phyloP scores from a whole-genome alignment of 208 protist genomes.

The Zelonia costaricensis region DNA sequence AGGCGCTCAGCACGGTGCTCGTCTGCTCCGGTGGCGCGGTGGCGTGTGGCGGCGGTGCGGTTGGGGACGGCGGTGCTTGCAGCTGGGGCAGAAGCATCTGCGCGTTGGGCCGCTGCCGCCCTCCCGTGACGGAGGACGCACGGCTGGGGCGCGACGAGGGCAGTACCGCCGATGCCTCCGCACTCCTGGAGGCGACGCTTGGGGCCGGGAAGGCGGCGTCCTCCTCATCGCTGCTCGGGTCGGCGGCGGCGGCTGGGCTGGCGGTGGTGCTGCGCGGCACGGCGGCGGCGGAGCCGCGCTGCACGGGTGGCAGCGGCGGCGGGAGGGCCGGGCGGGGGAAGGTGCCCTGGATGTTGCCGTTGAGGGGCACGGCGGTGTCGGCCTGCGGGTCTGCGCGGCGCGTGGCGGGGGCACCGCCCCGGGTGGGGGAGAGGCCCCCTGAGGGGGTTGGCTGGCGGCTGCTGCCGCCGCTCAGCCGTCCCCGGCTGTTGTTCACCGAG shows the following conservation, averaged over 20 bases:
- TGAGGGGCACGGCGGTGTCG: slow-evolving; percentile 17
- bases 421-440: background rate
- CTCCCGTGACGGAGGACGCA: slow-evolving; percentile 9
- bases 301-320: slow-evolving; percentile 28
- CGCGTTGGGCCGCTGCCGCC: background rate
- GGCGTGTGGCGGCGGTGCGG: background rate
- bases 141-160: slow-evolving; percentile 16
- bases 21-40: background rate
- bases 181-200: background rate
- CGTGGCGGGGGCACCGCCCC: background rate
- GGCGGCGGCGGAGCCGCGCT: slow-evolving; percentile 18
- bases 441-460: background rate
- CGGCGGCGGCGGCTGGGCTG: background rate
- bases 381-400: slow-evolving; percentile 7
- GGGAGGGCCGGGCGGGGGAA: slow-evolving; percentile 30
- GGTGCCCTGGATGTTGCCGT: slow-evolving; percentile 17
- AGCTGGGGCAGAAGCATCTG: background rate
- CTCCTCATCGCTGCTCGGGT: no score
- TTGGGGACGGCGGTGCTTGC: background rate
- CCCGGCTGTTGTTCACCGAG: slow-evolving; percentile 21
- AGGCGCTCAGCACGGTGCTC: slow-evolving; percentile 15
- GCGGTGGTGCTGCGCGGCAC: background rate
- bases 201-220: background rate
- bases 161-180: slow-evolving; percentile 1
- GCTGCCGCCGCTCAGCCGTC: slow-evolving; percentile 12